phyloP scores from a whole-genome alignment of 208 protist species.

The Leishmania arabica region DNA sequence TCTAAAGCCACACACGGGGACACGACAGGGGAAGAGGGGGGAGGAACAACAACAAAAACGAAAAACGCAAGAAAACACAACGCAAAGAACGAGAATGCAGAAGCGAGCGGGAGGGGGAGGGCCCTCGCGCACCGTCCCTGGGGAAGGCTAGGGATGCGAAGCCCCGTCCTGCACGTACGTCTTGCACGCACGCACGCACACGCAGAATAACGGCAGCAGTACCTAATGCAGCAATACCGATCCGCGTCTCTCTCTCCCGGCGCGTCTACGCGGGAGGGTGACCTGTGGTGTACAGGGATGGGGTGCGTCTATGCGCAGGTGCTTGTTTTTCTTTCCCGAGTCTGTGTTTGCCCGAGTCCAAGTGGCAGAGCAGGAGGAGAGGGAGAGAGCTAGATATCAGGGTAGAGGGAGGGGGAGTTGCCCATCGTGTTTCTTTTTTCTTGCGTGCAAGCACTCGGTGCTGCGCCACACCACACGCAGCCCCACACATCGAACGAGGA shows the following conservation, averaged over 20 bases:
- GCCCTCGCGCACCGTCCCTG: neutral
- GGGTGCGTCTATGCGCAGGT: neutral
- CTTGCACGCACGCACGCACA: neutral
- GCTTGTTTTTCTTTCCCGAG: neutral
- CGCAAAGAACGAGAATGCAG: neutral
- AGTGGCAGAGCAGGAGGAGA: neutral
- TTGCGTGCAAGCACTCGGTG: neutral
- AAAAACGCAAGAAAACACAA: neutral
- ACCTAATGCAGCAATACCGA: neutral
- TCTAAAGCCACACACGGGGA: neutral
- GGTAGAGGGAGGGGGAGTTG: neutral
- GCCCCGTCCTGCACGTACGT: no score
- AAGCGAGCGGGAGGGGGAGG: neutral
- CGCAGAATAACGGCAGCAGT: neutral
- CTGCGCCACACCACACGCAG: neutral
- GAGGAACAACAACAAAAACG: neutral
- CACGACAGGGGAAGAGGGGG: neutral
- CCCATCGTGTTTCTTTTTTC: neutral
- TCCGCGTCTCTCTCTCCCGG: neutral
- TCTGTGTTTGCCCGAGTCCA: neutral
- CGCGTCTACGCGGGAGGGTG: neutral
- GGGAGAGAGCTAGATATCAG: neutral
- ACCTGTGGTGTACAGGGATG: neutral
- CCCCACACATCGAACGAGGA: neutral
- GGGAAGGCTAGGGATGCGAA: neutral